Percentiles rank a stretch among this genome's conserved stretches.
phyloP scores from a whole-genome alignment of 768 basidiomycete species.

The Lactarius quietus region DNA sequence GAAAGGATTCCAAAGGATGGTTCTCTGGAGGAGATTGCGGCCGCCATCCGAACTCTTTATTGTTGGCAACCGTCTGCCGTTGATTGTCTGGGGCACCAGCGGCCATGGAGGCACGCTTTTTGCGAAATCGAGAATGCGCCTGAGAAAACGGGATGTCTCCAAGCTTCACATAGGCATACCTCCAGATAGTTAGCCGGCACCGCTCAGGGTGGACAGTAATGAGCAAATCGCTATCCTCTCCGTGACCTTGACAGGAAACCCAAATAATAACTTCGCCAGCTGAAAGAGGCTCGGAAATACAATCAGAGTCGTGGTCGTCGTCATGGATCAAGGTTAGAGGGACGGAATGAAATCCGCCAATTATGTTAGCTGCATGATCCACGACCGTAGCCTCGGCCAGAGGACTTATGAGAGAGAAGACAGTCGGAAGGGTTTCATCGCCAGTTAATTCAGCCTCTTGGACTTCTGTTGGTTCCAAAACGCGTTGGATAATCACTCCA shows the following conservation, averaged over 20 bases:
- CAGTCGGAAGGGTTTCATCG: conserved; percentile 68
- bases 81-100: conserved; percentile 24
- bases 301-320: conserved; percentile 44
- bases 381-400: conserved; percentile 72
- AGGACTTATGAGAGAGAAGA: conserved; percentile 75
- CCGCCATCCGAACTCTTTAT: conserved; percentile 24
- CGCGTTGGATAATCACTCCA: conserved; percentile 75
- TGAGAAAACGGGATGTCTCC: conserved; percentile 49
- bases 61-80: conserved; percentile 26
- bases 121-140: conserved; percentile 35
- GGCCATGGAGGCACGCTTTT: conserved; percentile 35
- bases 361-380: conserved; percentile 60
- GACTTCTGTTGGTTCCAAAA: conserved; percentile 62
- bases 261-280: conserved; percentile 64
- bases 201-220: conserved; percentile 58
- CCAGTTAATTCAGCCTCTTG: conserved; percentile 63
- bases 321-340: conserved; percentile 25
- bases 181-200: conserved; percentile 61
- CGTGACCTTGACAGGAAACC: conserved; percentile 45
- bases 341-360: conserved; percentile 41
- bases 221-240: conserved; percentile 45
- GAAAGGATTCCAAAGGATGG: conserved; percentile 37
- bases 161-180: conserved; percentile 63
- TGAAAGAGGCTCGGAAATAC: conserved; percentile 52
- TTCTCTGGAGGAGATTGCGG: conserved; percentile 26